Evolutionary conservation across 495 filamentous ascomycete genomes (phyloP).

Genomic region (Pseudevernia furfuracea): DNA sequence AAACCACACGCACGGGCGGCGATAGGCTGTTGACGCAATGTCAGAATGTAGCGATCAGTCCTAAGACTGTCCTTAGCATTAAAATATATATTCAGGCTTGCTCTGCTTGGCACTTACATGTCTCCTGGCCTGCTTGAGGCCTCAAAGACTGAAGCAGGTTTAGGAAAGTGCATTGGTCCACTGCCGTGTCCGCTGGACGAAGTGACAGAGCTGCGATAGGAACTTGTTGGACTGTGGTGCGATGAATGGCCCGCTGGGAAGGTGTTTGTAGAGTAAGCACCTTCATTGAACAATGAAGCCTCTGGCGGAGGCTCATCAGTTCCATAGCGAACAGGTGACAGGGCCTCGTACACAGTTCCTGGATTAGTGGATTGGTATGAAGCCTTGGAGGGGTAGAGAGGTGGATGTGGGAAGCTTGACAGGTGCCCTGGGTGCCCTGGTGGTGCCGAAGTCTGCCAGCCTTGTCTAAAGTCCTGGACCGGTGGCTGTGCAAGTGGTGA

Average conservation of each 20-base stretch:
- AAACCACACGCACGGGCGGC: conserved; percentile 91
- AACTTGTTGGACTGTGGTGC: conserved; percentile 18
- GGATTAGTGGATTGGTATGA: conserved; percentile 23
- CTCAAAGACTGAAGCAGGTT: conserved; percentile 3
- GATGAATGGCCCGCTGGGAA: conserved; percentile 9
- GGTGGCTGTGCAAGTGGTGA: conserved; percentile 4
- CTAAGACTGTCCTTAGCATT: conserved; percentile 18
- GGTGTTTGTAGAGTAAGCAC: conserved; percentile 12
- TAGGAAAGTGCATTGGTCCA: conserved; percentile 11
- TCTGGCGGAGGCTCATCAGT: conserved; percentile 14
- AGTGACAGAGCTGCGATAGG: conserved; percentile 20
- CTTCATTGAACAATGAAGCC: conserved; percentile 21
- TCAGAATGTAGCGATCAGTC: conserved; percentile 47
- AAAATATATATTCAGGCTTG: not conserved
- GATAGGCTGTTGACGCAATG: conserved; percentile 81
- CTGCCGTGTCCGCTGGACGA: conserved; percentile 20
- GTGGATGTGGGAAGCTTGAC: conserved; percentile 19
- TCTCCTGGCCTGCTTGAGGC: conserved; percentile 2
- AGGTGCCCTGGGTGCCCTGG: conserved; percentile 2
- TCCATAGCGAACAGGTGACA: conserved; percentile 19
- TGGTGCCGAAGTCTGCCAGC: conserved; percentile 6
- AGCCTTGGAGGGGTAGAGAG: conserved; percentile 20
- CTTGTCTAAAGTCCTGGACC: conserved; percentile 9
- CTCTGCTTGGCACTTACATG: conserved; percentile 14
- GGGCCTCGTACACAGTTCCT: conserved; percentile 23